Evolutionary conservation across 169 alveolate species (phyloP), one percentile per base, ranked within the genome.

Genomic region (Cryptosporidium parvum): DNA sequence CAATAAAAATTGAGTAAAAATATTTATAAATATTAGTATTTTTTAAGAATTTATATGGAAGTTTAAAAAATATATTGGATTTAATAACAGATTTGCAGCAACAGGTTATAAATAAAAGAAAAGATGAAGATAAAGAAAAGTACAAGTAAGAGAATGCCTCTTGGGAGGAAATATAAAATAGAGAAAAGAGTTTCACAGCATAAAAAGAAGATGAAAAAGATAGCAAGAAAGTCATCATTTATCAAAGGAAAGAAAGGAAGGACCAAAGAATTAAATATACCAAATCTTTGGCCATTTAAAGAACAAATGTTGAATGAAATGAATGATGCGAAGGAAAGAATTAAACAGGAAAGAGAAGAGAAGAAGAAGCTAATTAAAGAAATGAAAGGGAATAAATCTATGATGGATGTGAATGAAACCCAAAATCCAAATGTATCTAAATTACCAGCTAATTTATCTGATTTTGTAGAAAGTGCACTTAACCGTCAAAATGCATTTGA

Each of bases 201-300:
- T 75, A 92, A 93, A 35, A 87, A 93, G 87, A 94, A 93, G 87
- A 85, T 94, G 91, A 92, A 95, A 53, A 95, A 95, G 86, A 96
- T 94, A 85, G 97, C 97, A 31, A 94, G 94, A 84, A 92, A 93
- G 61, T 87, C 93, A 68, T 29, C 85, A 68, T 70, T 86, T 65
- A 21, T 73, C 18, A 85, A 69, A 37, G 42, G 52, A 31, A 91
- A 65, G 61, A 56, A 85, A 84, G 87, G 75, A 61, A 84, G 75
- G 48, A 85, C 89, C 18, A 93, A 93, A 67, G 96, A 93, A 35
- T 89, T 95, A 26, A 95, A 93, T 21, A 91, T 96, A 26, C 98
- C 98, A 16, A 96, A 96, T 80, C 67, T 95, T 29, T 93, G 93
- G 87, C 96, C 97, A 8, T 93, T 91, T 84, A 96, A 97, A 86